These are phyloP conservation scores for Taphrina wiesneri DNA, from an alignment of 1,139 yeast genomes.

Conservation along the genomic window DNA sequence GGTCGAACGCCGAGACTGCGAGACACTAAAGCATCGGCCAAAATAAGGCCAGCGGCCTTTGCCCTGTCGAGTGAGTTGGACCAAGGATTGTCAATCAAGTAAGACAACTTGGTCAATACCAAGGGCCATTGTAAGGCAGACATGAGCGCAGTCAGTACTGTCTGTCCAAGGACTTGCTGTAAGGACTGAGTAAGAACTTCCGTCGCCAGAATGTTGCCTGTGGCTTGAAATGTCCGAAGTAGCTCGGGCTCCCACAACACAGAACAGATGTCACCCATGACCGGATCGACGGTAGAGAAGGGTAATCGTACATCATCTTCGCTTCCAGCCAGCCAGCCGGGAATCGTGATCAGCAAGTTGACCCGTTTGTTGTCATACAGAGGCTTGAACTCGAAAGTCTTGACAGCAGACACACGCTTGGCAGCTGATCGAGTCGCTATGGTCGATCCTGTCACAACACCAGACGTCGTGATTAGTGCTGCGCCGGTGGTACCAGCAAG, in stretches of 20 bases:
- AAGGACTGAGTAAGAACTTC: constrained; percentile 87
- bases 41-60: constrained; percentile 85
- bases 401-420: constrained; percentile 84
- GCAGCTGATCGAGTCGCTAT: constrained; percentile 87
- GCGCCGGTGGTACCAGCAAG: constrained; percentile 98
- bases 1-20: constrained; percentile 93
- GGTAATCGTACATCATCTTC: constrained; percentile 96
- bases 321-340: constrained; percentile 97
- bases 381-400: constrained; percentile 90
- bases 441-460: constrained; percentile 85
- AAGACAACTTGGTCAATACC: constrained; percentile 84
- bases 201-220: constrained; percentile 86
- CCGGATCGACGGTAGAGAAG: constrained; percentile 93
- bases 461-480: constrained; percentile 87
- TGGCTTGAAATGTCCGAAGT: constrained; percentile 94
- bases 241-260: constrained; percentile 97
- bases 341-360: constrained; percentile 82
- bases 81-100: constrained; percentile 95
- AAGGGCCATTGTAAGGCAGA: constrained; percentile 93
- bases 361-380: constrained; percentile 87
- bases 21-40: constrained; percentile 86
- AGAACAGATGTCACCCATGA: constrained; percentile 93
- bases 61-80: constrained; percentile 95
- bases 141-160: constrained; percentile 88
- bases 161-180: constrained; percentile 92